Conservation (phyloP, 805 yeast genomes). For the Scheffersomyces lignosus region DNA sequence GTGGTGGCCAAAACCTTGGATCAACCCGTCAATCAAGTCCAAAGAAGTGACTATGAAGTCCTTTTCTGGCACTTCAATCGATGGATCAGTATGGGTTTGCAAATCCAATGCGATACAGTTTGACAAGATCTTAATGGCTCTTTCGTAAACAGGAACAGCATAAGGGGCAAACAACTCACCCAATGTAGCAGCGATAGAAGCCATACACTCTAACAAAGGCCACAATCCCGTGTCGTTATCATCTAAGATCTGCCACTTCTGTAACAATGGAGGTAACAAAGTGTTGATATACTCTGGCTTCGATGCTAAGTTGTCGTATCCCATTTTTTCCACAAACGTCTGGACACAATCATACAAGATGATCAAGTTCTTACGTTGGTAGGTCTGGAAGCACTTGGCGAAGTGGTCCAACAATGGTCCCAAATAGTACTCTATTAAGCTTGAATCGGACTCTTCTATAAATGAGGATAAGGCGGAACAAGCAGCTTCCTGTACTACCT, state of each 20-base stretch:
- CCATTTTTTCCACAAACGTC: slow-evolving; percentile 78
- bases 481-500: slow-evolving; percentile 94
- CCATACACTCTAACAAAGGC: slow-evolving; percentile 91
- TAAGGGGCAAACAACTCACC: slow-evolving; percentile 85
- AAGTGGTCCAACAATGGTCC: slow-evolving; percentile 71
- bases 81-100: slow-evolving; percentile 63
- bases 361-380: slow-evolving; percentile 80
- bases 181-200: slow-evolving; percentile 83
- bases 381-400: slow-evolving; percentile 68
- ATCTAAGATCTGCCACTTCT: slow-evolving; percentile 71
- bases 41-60: slow-evolving; percentile 87
- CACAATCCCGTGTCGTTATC: slow-evolving; percentile 86
- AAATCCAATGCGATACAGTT: slow-evolving; percentile 68
- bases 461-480: slow-evolving; percentile 84
- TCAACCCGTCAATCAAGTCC: slow-evolving; percentile 88
- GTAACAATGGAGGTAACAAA: slow-evolving; percentile 77
- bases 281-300: slow-evolving; percentile 58
- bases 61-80: slow-evolving; percentile 75
- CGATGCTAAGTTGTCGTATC: slow-evolving; percentile 51
- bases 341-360: slow-evolving; percentile 88
- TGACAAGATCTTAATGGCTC: slow-evolving; percentile 70
- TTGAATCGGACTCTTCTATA: slow-evolving; percentile 71
- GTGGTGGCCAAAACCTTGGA: slow-evolving; percentile 79
- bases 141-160: slow-evolving; percentile 80
- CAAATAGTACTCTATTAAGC: slow-evolving; percentile 59